These are phyloP conservation scores for Malus hybrid DNA, from an alignment of 331 rosid species.

Conservation along the genomic window DNA sequence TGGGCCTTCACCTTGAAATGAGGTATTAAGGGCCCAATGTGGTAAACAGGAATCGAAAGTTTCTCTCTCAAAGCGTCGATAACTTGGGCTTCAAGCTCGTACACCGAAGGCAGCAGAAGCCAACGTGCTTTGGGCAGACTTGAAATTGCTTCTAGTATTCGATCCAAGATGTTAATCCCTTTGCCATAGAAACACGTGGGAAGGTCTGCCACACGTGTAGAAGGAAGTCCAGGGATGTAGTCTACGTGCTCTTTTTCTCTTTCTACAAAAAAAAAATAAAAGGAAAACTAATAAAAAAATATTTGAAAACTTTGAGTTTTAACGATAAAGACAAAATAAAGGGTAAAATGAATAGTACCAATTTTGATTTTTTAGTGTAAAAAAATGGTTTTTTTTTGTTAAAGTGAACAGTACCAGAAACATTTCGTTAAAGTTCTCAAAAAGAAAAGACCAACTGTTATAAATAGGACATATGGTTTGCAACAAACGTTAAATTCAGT, in stretches of 20 bases:
- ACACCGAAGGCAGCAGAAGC: constrained; percentile 25
- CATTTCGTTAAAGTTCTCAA: too few species aligned
- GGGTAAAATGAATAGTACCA: too few species aligned
- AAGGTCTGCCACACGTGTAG: constrained; percentile 1
- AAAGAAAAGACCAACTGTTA: too few species aligned
- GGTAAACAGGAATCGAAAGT: constrained; percentile 15
- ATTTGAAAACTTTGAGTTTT: too few species aligned
- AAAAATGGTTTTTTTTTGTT: too few species aligned
- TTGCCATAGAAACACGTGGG: constrained; percentile 2
- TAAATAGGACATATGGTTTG: too few species aligned
- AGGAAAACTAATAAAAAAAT: too few species aligned
- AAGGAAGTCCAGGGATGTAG: constrained; percentile 7
- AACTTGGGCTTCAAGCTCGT: constrained; percentile 37
- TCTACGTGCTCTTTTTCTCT: neutral
- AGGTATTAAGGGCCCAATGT: constrained; percentile 38
- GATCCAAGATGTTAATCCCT: neutral
- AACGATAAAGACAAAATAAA: too few species aligned
- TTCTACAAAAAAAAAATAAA: neutral
- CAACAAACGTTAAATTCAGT: too few species aligned
- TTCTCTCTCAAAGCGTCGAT: constrained; percentile 22
- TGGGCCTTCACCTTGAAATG: constrained; percentile 7
- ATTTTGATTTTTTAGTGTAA: too few species aligned
- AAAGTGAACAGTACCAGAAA: too few species aligned
- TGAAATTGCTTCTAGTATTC: neutral
- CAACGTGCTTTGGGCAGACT: constrained; percentile 6